Conservation (phyloP, 2,329 filamentous ascomycete genomes). For the Botrytis galanthina region DNA sequence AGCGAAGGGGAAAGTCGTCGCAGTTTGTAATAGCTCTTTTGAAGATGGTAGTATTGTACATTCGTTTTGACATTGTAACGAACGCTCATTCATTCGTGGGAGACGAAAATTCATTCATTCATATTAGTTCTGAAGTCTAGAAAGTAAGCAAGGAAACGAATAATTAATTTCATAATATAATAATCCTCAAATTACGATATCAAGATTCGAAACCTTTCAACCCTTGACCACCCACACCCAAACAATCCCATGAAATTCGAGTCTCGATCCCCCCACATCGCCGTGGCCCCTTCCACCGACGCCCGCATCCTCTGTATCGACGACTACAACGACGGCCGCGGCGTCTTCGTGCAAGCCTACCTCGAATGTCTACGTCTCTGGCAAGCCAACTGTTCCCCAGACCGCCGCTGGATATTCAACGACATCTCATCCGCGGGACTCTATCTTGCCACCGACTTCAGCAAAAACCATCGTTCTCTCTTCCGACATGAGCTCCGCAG, state of each 20-base stretch:
- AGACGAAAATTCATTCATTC: neutral
- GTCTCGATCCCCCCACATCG: neutral
- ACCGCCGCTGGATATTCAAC: neutral
- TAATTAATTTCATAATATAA: neutral
- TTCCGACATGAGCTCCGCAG: neutral
- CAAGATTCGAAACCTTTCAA: neutral
- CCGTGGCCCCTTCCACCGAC: neutral
- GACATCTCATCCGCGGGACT: neutral
- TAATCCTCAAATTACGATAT: neutral
- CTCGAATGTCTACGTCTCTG: neutral
- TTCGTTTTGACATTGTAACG: neutral
- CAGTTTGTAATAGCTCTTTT: neutral
- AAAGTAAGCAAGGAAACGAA: neutral
- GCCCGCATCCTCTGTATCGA: neutral
- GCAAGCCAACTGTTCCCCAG: neutral
- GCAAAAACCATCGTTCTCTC: neutral
- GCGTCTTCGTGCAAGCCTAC: neutral
- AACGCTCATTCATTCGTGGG: neutral
- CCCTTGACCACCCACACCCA: neutral
- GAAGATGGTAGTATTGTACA: neutral
- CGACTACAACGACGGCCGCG: neutral
- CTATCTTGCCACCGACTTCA: neutral
- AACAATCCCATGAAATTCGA: neutral
- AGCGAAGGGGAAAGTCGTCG: neutral
- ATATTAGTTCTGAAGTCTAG: neutral